Conservation (phyloP, 495 filamentous ascomycete species). For the Aspergillus hancockii region DNA sequence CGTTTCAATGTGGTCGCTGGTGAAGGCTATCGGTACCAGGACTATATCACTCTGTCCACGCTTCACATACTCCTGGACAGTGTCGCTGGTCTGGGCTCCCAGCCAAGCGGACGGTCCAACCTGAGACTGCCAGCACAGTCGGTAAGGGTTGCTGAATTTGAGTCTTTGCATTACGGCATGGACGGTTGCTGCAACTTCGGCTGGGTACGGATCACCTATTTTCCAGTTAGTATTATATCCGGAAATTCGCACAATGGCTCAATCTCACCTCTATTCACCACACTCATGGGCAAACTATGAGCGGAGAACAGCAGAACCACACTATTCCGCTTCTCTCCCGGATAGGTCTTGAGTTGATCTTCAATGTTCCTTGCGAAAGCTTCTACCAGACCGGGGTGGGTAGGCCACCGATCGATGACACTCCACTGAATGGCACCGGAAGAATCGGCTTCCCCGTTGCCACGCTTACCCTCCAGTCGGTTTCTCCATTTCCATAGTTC, state of each 20-base stretch:
- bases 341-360: constrained; percentile 76
- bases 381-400: constrained; percentile 85
- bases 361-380: constrained; percentile 91
- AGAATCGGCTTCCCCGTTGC: constrained; percentile 46
- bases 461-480: constrained; percentile 76
- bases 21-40: constrained; percentile 96
- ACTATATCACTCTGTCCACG: constrained; percentile 90
- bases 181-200: constrained; percentile 96
- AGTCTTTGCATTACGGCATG: constrained; percentile 93
- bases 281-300: constrained; percentile 94
- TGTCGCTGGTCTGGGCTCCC: constrained; percentile 86
- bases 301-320: constrained; percentile 93
- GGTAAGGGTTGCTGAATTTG: constrained; percentile 82
- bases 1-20: constrained; percentile 97
- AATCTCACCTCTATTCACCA: constrained; percentile 79
- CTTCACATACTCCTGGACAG: constrained; percentile 84
- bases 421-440: constrained; percentile 86
- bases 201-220: constrained; percentile 88
- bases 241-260: neutral
- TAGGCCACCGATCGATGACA: constrained; percentile 97
- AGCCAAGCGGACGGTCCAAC: constrained; percentile 96
- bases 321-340: constrained; percentile 69
- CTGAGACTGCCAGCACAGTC: constrained; percentile 97
- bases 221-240: constrained; percentile 13
- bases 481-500: constrained; percentile 97